Evolutionary conservation across 2,329 filamentous ascomycete species (phyloP).

Genomic region (Colletotrichum australisinense): DNA sequence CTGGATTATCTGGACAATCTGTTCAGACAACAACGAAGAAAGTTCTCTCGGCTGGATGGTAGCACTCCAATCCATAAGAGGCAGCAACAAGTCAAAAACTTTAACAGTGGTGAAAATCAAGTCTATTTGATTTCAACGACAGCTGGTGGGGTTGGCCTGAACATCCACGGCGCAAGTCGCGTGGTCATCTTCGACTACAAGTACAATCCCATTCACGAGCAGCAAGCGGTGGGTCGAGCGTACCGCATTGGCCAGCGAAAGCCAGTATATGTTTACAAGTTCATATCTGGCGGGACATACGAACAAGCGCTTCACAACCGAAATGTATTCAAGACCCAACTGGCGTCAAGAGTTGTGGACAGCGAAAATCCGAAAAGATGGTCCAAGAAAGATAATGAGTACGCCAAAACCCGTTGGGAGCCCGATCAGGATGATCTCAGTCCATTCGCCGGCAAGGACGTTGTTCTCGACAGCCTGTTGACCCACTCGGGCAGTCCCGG

Average conservation of each 20-base stretch:
- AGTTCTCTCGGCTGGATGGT: constrained; percentile 75
- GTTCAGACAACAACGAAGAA: constrained; percentile 61
- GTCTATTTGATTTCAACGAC: constrained; percentile 86
- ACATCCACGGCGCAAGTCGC: constrained; percentile 85
- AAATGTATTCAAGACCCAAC: constrained; percentile 83
- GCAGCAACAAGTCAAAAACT: constrained; percentile 72
- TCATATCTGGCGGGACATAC: constrained; percentile 82
- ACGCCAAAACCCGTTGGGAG: constrained; percentile 61
- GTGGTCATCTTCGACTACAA: constrained; percentile 88
- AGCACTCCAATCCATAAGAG: constrained; percentile 65
- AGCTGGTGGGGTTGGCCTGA: constrained; percentile 85
- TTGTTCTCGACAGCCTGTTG: constrained; percentile 64
- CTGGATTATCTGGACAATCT: constrained; percentile 75
- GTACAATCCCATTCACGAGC: constrained; percentile 84
- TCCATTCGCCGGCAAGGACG: constrained; percentile 71
- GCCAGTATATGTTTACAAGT: constrained; percentile 85
- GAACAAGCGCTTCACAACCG: constrained; percentile 81
- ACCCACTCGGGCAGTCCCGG: constrained; percentile 45
- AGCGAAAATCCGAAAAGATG: constrained; percentile 80
- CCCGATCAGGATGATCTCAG: constrained; percentile 63
- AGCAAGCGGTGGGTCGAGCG: constrained; percentile 87
- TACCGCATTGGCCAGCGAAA: constrained; percentile 89
- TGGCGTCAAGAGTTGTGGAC: constrained; percentile 85
- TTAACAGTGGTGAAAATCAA: constrained; percentile 69
- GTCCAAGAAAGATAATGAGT: constrained; percentile 55